phyloP scores from a whole-genome alignment of 305 asterid genomes.

The Fraxinus sp. region DNA sequence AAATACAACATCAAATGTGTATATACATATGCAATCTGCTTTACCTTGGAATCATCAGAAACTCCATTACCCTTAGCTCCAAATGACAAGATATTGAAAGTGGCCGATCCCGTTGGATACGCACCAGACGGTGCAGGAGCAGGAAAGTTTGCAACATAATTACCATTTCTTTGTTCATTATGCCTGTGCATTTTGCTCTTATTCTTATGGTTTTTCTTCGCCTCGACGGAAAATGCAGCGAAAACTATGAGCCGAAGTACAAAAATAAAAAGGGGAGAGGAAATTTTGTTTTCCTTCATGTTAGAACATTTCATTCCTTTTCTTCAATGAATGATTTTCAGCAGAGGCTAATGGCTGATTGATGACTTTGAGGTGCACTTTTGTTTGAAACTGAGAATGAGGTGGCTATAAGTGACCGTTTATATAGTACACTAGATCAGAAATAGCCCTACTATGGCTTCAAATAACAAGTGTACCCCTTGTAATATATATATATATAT shows the following conservation, averaged over 20 bases:
- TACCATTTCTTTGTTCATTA: conserved; percentile 29
- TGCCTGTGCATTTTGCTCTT: conserved; percentile 37
- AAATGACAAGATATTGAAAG: conserved; percentile 49
- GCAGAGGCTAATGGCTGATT: not conserved
- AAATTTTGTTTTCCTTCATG: conserved; percentile 40
- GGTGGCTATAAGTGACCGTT: conserved; percentile 39
- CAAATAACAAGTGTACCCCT: conserved; percentile 25
- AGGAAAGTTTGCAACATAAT: conserved; percentile 18
- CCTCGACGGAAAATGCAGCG: conserved; percentile 34
- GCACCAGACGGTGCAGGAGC: conserved; percentile 12
- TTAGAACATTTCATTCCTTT: not conserved
- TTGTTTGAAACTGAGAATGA: conserved; percentile 17
- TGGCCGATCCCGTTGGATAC: conserved; percentile 21
- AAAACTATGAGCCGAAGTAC: conserved; percentile 32
- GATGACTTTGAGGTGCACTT: conserved; percentile 20
- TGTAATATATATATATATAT: not conserved
- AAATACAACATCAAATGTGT: not conserved
- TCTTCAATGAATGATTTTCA: conserved; percentile 5
- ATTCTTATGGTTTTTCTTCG: conserved; percentile 39
- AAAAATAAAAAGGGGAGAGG: conserved; percentile 25
- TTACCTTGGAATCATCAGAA: conserved; percentile 72
- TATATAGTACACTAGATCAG: conserved; percentile 33
- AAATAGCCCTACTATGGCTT: conserved; percentile 20
- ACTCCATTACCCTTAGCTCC: conserved; percentile 74
- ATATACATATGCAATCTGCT: not conserved